Evolutionary conservation across 495 filamentous ascomycete species (phyloP).

Genomic region (Chaetomidium leptoderma): DNA sequence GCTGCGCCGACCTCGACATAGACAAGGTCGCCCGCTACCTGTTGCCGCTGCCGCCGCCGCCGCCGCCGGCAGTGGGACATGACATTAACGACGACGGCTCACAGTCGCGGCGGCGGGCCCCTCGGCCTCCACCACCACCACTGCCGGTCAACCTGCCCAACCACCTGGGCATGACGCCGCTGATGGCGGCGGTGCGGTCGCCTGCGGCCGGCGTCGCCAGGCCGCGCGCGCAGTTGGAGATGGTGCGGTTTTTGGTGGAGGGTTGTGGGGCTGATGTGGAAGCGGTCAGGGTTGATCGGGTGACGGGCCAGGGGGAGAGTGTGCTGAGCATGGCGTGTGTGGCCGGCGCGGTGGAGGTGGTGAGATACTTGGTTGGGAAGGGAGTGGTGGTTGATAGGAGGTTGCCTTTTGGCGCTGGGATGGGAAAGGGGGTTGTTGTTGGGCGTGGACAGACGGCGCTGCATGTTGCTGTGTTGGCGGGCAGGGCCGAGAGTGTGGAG

Average conservation of each 20-base stretch:
- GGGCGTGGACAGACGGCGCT: conserved; percentile 16
- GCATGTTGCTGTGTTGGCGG: conserved; percentile 23
- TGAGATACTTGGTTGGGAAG: conserved; percentile 17
- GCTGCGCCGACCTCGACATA: conserved; percentile 22
- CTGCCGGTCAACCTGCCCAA: conserved; percentile 17
- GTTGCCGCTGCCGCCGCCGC: too few relatives aligned
- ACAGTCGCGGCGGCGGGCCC: too few relatives aligned
- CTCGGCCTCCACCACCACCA: too few relatives aligned
- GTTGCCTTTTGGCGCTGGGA: background rate
- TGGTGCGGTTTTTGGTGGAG: conserved; percentile 24
- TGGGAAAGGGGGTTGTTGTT: background rate
- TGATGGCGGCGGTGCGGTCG: conserved; percentile 16
- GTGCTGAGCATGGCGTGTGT: conserved; percentile 13
- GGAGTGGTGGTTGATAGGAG: conserved; percentile 15
- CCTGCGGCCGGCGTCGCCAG: background rate
- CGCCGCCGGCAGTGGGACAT: too few relatives aligned
- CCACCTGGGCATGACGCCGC: conserved; percentile 18
- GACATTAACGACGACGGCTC: too few relatives aligned
- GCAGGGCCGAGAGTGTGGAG: conserved; percentile 5
- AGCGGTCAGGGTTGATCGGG: background rate
- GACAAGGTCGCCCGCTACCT: conserved; percentile 20
- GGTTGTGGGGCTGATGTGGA: conserved; percentile 24
- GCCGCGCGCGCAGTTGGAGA: conserved; percentile 17
- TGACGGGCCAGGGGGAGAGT: background rate
- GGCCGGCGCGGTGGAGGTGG: conserved; percentile 6